Evolutionary conservation across 2,329 filamentous ascomycete species (phyloP).

Genomic region (Xylaria sp.): DNA sequence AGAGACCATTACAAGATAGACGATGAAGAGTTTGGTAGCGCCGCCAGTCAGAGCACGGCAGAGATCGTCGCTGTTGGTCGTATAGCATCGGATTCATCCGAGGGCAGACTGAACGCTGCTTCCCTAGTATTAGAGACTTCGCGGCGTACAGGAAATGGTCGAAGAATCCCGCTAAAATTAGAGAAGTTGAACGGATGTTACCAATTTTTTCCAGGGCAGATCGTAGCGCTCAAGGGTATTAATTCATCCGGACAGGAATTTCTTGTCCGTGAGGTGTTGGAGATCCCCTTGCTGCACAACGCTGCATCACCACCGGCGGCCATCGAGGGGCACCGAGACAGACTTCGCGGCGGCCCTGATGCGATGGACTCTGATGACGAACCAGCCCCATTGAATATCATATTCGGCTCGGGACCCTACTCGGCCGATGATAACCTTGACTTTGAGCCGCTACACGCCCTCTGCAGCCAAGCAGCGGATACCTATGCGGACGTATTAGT

Average conservation of each 20-base stretch:
- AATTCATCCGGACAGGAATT: slow-evolving; percentile 90
- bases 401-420: slow-evolving; percentile 88
- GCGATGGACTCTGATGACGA: slow-evolving; percentile 69
- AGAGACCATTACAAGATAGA: slow-evolving; percentile 80
- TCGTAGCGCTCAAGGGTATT: slow-evolving; percentile 85
- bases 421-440: slow-evolving; percentile 92
- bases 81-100: slow-evolving; percentile 87
- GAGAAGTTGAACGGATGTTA: slow-evolving; percentile 70
- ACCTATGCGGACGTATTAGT: slow-evolving; percentile 81
- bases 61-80: slow-evolving; percentile 91
- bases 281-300: slow-evolving; percentile 77
- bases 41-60: slow-evolving; percentile 82
- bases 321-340: slow-evolving; percentile 75
- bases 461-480: slow-evolving; percentile 81
- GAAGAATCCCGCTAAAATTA: slow-evolving; percentile 82
- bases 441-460: slow-evolving; percentile 84
- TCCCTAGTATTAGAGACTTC: slow-evolving; percentile 91
- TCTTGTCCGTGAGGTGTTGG: slow-evolving; percentile 78
- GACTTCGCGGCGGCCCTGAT: slow-evolving; percentile 72
- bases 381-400: slow-evolving; percentile 75
- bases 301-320: slow-evolving; percentile 75
- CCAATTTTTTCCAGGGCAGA: slow-evolving; percentile 93
- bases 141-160: slow-evolving; percentile 81
- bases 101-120: slow-evolving; percentile 85
- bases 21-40: slow-evolving; percentile 85